Conservation (phyloP, 73 alveolate genomes). For the Paramecium sexaurelia region DNA sequence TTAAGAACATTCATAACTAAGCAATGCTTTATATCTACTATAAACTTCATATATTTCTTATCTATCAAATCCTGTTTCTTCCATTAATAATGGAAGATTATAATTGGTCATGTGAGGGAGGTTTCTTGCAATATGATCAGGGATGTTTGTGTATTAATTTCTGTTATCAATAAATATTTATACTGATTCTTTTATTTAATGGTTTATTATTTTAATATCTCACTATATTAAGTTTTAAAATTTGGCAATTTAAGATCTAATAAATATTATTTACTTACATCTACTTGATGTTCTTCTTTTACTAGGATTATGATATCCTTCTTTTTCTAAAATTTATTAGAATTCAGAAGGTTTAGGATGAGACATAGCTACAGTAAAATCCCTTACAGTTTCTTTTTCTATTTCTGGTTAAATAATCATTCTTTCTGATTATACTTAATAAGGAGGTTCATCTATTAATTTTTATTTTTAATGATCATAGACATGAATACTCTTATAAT, state of each 20-base stretch:
- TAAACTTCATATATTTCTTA: constrained; percentile 49
- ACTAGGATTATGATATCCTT: neutral
- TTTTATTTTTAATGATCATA: constrained; percentile 19
- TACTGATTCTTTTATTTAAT: neutral
- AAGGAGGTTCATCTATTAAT: neutral
- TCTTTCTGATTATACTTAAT: neutral
- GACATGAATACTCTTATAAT: constrained; percentile 8
- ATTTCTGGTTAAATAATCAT: neutral
- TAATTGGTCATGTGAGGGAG: constrained; percentile 35
- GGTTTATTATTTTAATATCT: neutral
- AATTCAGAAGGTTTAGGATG: constrained; percentile 42
- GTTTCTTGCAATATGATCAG: constrained; percentile 17
- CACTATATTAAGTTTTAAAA: constrained; percentile 26
- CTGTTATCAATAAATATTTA: neutral
- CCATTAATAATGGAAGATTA: constrained; percentile 18
- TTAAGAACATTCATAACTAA: constrained; percentile 9
- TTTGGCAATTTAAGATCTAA: constrained; percentile 48
- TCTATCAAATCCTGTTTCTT: constrained; percentile 56
- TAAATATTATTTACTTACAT: constrained; percentile 10
- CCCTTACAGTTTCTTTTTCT: neutral
- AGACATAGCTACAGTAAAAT: neutral
- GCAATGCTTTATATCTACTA: constrained; percentile 29
- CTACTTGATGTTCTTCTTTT: neutral
- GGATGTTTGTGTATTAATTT: constrained; percentile 10
- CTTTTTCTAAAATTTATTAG: constrained; percentile 34